Evolutionary conservation across 1,284 basidiomycete genomes (phyloP).

Genomic region (Trichosporon sp.): DNA sequence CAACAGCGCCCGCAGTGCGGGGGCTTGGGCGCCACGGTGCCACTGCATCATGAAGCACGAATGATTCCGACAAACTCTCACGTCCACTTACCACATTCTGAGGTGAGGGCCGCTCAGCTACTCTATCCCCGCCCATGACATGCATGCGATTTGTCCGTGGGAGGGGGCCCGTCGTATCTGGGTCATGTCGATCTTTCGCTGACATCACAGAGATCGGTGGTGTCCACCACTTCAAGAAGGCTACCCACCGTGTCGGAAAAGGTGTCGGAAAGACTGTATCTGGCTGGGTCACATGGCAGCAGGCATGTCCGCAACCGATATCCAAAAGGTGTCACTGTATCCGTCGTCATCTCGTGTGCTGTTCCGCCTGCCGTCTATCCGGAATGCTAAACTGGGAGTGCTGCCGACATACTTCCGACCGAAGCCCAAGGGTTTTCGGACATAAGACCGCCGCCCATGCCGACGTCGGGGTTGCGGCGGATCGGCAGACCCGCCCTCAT

Average conservation of each 20-base stretch:
- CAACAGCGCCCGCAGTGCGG: background rate
- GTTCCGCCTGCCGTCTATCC: background rate
- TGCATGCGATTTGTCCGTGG: background rate
- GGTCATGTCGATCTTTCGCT: background rate
- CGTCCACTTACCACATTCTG: background rate
- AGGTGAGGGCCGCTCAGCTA: background rate
- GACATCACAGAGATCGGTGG: background rate
- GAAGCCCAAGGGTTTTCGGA: background rate
- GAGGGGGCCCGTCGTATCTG: background rate
- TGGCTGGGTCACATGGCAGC: background rate
- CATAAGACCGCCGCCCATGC: background rate
- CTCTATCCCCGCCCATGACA: background rate
- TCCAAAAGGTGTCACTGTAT: background rate
- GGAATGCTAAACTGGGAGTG: background rate
- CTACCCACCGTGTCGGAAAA: background rate
- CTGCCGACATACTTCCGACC: background rate
- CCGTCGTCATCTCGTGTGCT: background rate
- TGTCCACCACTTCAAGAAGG: background rate
- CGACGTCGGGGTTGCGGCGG: background rate
- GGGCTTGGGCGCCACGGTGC: background rate
- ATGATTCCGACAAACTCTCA: conserved; percentile 1
- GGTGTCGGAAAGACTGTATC: background rate
- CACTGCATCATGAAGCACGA: background rate
- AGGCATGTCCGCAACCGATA: background rate
- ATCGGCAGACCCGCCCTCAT: background rate